These are phyloP conservation scores for Oxytropis ochrocephala DNA, from an alignment of 306 rosid genomes.

Conservation along the genomic window DNA sequence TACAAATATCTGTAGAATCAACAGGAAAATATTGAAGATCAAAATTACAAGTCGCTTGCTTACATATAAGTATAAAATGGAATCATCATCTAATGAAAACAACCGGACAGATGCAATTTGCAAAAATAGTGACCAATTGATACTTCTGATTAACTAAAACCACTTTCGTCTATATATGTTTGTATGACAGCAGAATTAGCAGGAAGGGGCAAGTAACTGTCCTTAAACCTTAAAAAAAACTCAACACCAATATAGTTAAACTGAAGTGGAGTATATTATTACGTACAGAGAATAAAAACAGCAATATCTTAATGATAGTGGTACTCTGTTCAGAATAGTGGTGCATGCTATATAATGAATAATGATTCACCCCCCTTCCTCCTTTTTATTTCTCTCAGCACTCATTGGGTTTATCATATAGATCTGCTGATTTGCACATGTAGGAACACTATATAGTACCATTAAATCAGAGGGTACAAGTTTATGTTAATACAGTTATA, in stretches of 20 bases:
- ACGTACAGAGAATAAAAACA: not conserved
- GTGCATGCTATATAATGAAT: not conserved
- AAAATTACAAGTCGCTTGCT: not conserved
- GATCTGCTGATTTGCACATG: not conserved
- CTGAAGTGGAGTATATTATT: not conserved
- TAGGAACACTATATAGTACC: not conserved
- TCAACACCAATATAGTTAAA: not conserved
- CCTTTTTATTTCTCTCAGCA: not conserved
- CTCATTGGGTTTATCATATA: not conserved
- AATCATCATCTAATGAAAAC: not conserved
- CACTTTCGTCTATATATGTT: not conserved
- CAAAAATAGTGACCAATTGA: not conserved
- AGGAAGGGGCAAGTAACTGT: not conserved
- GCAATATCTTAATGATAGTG: not conserved
- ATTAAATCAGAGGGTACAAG: not conserved
- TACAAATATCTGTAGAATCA: constrained; percentile 14
- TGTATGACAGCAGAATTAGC: not conserved
- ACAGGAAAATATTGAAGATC: not conserved
- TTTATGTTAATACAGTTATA: not conserved
- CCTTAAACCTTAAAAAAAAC: not conserved
- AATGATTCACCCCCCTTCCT: not conserved
- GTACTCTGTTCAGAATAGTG: not conserved
- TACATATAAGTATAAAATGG: not conserved
- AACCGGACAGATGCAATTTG: not conserved
- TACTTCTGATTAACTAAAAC: not conserved